Evolutionary conservation across 495 filamentous ascomycete genomes (phyloP).

Genomic region (Aspergillus sclerotiicarbonarius): DNA sequence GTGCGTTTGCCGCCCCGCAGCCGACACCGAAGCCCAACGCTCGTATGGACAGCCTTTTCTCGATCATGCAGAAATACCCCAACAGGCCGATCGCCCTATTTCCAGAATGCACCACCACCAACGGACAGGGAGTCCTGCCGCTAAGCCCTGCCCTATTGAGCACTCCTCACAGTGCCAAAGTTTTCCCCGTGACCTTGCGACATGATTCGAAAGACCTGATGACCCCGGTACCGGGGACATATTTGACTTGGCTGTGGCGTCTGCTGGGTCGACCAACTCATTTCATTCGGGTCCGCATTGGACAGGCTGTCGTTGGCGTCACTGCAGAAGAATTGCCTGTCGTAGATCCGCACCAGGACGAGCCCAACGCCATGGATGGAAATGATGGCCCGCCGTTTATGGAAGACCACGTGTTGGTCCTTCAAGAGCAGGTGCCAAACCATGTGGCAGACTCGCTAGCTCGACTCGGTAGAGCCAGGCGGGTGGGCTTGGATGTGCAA

Average conservation of each 20-base stretch:
- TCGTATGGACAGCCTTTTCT: constrained; percentile 56
- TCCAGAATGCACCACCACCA: constrained; percentile 91
- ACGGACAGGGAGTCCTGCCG: constrained; percentile 85
- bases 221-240: constrained; percentile 76
- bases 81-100: constrained; percentile 77
- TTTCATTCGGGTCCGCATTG: constrained; percentile 85
- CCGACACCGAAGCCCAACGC: constrained; percentile 46
- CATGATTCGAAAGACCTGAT: constrained; percentile 88
- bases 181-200: constrained; percentile 86
- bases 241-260: constrained; percentile 73
- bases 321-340: constrained; percentile 11
- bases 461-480: constrained; percentile 84
- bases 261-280: constrained; percentile 83
- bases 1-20: constrained; percentile 64
- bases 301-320: constrained; percentile 60
- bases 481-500: constrained; percentile 75
- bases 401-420: constrained; percentile 16
- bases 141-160: constrained; percentile 71
- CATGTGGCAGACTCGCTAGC: constrained; percentile 81
- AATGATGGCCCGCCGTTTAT: constrained; percentile 30
- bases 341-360: constrained; percentile 13
- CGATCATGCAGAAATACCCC: constrained; percentile 65
- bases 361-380: constrained; percentile 44
- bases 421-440: constrained; percentile 66
- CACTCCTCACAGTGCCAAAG: constrained; percentile 59